phyloP scores from a whole-genome alignment of 306 rosid genomes.

The Sesbania bispinosa region DNA sequence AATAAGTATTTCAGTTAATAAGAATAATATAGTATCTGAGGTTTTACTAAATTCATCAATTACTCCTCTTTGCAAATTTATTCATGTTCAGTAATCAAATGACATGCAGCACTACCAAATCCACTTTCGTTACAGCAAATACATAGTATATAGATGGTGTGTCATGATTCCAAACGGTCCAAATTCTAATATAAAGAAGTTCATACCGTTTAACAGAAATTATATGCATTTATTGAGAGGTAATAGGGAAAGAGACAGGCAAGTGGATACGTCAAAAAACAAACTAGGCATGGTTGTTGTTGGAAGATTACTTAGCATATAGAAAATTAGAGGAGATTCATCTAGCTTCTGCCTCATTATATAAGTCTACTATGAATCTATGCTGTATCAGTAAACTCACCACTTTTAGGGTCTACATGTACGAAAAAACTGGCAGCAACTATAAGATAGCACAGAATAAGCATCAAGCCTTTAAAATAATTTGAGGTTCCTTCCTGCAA shows the following conservation, averaged over 20 bases:
- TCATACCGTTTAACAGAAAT: neutral
- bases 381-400: constrained; percentile 50
- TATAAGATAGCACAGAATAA: constrained; percentile 84
- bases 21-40: too few species aligned
- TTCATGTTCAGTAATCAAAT: neutral
- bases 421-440: constrained; percentile 95
- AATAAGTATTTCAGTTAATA: too few species aligned
- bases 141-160: too few species aligned
- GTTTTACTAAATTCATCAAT: neutral
- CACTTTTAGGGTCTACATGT: constrained; percentile 72
- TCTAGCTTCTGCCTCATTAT: constrained; percentile 13
- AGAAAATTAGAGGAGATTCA: neutral
- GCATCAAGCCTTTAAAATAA: constrained; percentile 95
- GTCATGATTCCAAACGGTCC: neutral
- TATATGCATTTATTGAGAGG: constrained; percentile 8
- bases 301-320: constrained; percentile 4
- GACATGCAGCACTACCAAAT: constrained; percentile 2
- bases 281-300: constrained; percentile 1
- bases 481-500: constrained; percentile 90
- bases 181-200: neutral
- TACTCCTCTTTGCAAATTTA: neutral
- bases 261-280: too few species aligned
- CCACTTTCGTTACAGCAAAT: neutral
- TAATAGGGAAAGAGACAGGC: too few species aligned
- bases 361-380: neutral